Evolutionary conservation across 148 eudicot genomes (phyloP).

Genomic region (Vaccinium corymbosum): DNA sequence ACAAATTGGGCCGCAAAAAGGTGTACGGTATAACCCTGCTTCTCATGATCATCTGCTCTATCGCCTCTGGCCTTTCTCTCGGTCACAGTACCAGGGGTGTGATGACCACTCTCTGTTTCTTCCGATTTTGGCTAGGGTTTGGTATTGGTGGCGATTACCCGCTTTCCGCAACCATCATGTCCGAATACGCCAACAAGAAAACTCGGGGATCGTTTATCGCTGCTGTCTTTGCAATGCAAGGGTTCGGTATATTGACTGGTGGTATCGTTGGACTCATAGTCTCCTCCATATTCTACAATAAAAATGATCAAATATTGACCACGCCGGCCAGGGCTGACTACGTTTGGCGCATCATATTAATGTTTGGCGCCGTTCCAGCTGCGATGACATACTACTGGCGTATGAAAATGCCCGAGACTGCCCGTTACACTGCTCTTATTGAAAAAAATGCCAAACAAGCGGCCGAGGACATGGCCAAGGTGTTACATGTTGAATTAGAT

Average conservation of each 20-base stretch:
- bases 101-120: conserved; percentile 25
- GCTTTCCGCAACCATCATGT: too few species aligned
- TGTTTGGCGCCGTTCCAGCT: conserved; percentile 63
- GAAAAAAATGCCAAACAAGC: conserved; percentile 61
- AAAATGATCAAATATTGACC: not conserved
- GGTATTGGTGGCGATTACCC: too few species aligned
- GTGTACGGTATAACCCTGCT: conserved; percentile 49
- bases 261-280: too few species aligned
- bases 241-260: too few species aligned
- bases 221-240: too few species aligned
- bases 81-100: conserved; percentile 26
- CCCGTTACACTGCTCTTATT: conserved; percentile 62
- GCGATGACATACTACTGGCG: conserved; percentile 71
- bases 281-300: too few species aligned
- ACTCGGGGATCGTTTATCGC: too few species aligned
- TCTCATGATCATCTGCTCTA: conserved; percentile 44
- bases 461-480: conserved; percentile 68
- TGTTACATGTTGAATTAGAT: conserved; percentile 46
- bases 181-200: too few species aligned
- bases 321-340: conserved; percentile 44
- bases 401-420: conserved; percentile 78
- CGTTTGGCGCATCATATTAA: conserved; percentile 71
- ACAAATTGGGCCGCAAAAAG: conserved; percentile 43
- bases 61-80: conserved; percentile 51
- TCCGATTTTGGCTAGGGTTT: too few species aligned